phyloP scores from a whole-genome alignment of 805 yeast genomes.

The Cyberlindnera meyerae region DNA sequence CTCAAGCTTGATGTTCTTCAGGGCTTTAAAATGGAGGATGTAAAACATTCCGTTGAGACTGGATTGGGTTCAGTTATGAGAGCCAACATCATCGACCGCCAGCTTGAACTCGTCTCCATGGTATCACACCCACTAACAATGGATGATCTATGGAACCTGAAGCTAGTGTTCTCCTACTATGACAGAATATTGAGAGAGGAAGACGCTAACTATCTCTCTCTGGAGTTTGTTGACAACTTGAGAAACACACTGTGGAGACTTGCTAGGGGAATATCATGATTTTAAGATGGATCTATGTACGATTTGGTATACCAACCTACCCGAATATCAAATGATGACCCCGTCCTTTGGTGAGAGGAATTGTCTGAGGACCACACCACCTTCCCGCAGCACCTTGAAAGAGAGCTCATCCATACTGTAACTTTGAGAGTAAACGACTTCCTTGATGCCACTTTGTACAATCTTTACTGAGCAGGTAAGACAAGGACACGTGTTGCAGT shows the following conservation, averaged over 20 bases:
- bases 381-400: constrained; percentile 64
- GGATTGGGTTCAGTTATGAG: constrained; percentile 20
- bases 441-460: constrained; percentile 85
- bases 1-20: constrained; percentile 14
- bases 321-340: constrained; percentile 8
- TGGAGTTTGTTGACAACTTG: constrained; percentile 49
- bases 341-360: constrained; percentile 31
- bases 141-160: constrained; percentile 62
- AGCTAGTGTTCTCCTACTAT: constrained; percentile 54
- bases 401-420: constrained; percentile 89
- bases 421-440: constrained; percentile 88
- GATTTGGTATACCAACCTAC: not conserved
- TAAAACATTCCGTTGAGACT: constrained; percentile 13
- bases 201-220: constrained; percentile 36
- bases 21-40: constrained; percentile 16
- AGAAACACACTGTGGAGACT: constrained; percentile 39
- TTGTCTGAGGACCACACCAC: constrained; percentile 68
- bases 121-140: constrained; percentile 36
- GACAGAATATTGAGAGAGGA: constrained; percentile 38
- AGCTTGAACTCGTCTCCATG: constrained; percentile 44
- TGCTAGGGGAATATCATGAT: too few relatives aligned
- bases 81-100: constrained; percentile 49
- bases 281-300: not conserved
- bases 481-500: constrained; percentile 98
- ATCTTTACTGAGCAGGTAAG: constrained; percentile 93